Percentiles rank a stretch among this genome's conserved stretches.
Evolutionary conservation across 192 early-diverging fungal species (phyloP).

Genomic region (Podila clonocystis): DNA sequence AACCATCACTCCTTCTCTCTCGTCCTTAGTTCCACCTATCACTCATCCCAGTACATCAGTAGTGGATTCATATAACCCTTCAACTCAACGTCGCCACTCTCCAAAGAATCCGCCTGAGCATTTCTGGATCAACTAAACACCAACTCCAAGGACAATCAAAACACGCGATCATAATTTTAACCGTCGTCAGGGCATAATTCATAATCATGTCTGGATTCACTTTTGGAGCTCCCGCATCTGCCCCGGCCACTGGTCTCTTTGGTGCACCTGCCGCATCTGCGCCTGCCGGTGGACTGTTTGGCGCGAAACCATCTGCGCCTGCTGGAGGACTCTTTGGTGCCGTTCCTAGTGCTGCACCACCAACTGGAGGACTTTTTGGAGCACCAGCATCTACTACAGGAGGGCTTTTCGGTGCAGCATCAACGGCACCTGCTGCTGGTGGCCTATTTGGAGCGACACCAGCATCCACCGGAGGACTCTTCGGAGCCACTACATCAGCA

Average conservation of each 20-base stretch:
- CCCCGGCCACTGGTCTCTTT: slow-evolving; percentile 17
- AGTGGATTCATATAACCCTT: too few relatives aligned
- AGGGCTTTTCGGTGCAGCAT: slow-evolving; percentile 23
- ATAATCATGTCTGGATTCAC: slow-evolving; percentile 44
- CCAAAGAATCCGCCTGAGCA: too few relatives aligned
- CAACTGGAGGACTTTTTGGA: slow-evolving; percentile 25
- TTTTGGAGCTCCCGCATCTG: slow-evolving; percentile 36
- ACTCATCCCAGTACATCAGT: too few relatives aligned
- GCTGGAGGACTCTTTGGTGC: slow-evolving; percentile 50
- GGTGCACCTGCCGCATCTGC: slow-evolving; percentile 7
- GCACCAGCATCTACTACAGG: slow-evolving; percentile 22
- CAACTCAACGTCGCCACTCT: too few relatives aligned
- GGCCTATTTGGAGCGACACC: slow-evolving; percentile 25
- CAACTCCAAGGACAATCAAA: not conserved
- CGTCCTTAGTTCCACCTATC: too few relatives aligned
- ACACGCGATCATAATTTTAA: not conserved
- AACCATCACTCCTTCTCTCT: too few relatives aligned
- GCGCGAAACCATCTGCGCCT: slow-evolving; percentile 26
- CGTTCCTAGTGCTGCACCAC: slow-evolving; percentile 7
- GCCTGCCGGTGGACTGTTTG: slow-evolving; percentile 16
- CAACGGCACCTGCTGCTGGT: slow-evolving; percentile 6
- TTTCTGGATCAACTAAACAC: not conserved
- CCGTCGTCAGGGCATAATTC: not conserved
- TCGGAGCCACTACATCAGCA: slow-evolving; percentile 33
- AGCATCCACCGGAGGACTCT: slow-evolving; percentile 37